A percentile compares a stretch with the other conserved stretches of the same genome.
phyloP scores from a whole-genome alignment of 2,329 filamentous ascomycete species.

The Didymella glomerata region DNA sequence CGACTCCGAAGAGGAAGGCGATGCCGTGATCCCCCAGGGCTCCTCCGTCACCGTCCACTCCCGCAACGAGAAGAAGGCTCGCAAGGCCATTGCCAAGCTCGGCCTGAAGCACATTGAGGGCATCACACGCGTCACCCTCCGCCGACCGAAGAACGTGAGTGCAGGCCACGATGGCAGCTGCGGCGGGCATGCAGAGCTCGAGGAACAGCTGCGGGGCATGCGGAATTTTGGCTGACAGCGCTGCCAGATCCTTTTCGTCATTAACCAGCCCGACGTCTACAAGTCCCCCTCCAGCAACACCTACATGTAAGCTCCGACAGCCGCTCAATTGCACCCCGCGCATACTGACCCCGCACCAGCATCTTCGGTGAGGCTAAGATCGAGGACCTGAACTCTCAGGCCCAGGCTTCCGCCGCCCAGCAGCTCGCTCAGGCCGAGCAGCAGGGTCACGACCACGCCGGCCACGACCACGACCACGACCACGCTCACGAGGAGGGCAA shows the following conservation, averaged over 20 bases:
- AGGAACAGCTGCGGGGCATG: constrained; percentile 19
- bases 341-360: constrained; percentile 60
- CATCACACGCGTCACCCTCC: constrained; percentile 97
- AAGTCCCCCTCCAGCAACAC: constrained; percentile 99
- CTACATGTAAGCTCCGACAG: constrained; percentile 82
- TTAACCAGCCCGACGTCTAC: constrained; percentile 99
- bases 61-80: constrained; percentile 99
- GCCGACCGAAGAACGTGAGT: constrained; percentile 97
- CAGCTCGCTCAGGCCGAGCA: constrained; percentile 82
- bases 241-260: constrained; percentile 93
- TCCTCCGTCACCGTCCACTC: constrained; percentile 92
- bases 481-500: constrained; percentile 64
- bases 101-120: constrained; percentile 95
- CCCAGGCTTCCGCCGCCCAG: constrained; percentile 93
- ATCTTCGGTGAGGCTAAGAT: constrained; percentile 99
- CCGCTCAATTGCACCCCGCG: constrained; percentile 16
- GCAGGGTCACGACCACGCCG: constrained; percentile 73
- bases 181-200: constrained; percentile 12
- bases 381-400: constrained; percentile 98
- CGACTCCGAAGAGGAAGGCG: constrained; percentile 75
- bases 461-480: constrained; percentile 73
- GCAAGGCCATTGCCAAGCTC: constrained; percentile 99
- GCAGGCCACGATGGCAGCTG: constrained; percentile 28
- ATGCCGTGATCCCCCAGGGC: constrained; percentile 78
- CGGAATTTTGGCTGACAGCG: constrained; percentile 31